These are phyloP conservation scores for Candida railenensis DNA, from an alignment of 805 yeast species.

Conservation along the genomic window DNA sequence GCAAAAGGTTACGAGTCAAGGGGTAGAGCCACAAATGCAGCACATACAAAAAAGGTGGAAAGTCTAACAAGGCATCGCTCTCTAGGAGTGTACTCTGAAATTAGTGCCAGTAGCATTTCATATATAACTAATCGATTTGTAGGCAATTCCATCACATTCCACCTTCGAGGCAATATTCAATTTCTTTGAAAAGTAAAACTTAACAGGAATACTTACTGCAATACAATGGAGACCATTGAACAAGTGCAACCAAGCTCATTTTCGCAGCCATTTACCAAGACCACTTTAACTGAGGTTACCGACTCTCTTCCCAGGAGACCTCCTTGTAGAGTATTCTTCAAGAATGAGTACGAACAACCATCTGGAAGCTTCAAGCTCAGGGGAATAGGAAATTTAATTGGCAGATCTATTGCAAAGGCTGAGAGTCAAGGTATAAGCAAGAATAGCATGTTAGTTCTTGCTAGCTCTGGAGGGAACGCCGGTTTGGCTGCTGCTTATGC, in stretches of 20 bases:
- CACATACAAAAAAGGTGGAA: not conserved
- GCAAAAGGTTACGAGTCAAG: not conserved
- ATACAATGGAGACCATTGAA: not conserved
- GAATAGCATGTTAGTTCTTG: constrained; percentile 18
- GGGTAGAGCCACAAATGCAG: not conserved
- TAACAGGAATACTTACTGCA: too few relatives aligned
- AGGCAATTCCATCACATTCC: too few relatives aligned
- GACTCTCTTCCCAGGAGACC: constrained; percentile 22
- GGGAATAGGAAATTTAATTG: constrained; percentile 51
- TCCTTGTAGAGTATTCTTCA: constrained; percentile 35
- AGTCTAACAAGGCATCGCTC: too few relatives aligned
- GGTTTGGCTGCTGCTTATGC: constrained; percentile 35
- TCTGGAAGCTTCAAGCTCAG: constrained; percentile 58
- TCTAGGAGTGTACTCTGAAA: too few relatives aligned
- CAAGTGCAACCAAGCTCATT: not conserved
- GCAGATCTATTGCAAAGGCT: constrained; percentile 28
- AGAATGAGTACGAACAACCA: constrained; percentile 54
- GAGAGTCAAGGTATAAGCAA: constrained; percentile 10
- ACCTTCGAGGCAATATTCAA: too few relatives aligned
- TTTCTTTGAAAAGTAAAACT: too few relatives aligned
- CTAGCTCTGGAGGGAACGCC: constrained; percentile 37
- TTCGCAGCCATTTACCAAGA: constrained; percentile 25
- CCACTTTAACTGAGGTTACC: constrained; percentile 43
- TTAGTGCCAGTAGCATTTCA: too few relatives aligned
- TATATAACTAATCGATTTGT: too few relatives aligned